Evolutionary conservation across 768 basidiomycete genomes (phyloP), one percentile per base, ranked within the genome.

Genomic region (Cubamyces lactineus): DNA sequence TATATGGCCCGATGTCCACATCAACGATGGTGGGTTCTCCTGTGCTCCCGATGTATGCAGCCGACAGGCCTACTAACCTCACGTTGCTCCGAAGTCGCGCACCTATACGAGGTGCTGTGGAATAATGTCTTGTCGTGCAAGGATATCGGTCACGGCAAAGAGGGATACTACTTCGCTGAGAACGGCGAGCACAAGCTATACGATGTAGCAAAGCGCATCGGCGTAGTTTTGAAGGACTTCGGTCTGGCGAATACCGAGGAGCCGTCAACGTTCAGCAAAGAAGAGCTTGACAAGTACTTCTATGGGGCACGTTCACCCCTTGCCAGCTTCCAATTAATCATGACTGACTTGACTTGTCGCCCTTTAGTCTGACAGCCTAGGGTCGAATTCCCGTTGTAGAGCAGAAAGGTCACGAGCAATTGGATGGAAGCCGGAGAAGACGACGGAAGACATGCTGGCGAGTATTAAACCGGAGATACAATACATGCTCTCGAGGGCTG

Each of bases 1-100:
- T 61, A 43, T 84, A 2, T 89, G 85, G 86, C 78, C 81, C 0
- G 76, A 84, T 61, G 81, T 87, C 19, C 77, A 84, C 59, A 77
- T 86, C 48, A 73, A 79, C 39, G 85, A 86, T 30, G 73, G 85
- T 84, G 59, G 53, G 77, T 57, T 57, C 16, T 39, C 26, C 16
- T 28, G 9, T 49, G 53, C n/a, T n/a, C 34, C 21, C n/a, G 30
- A 12, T 65, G 7, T 30, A 43, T 23, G 51, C 21, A n/a, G 49
- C 8, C 57, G 15, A 21, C 21, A 82, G 81, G 78, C 19, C 76
- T 75, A 13, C 34, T 34, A 11, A 34, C 34, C 5, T 34, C 9
- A 11, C 34, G 9, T 34, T 4, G 5, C 9, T 34, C 34, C 11
- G 5, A 6, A 34, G 34, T 34, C 5, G 34, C 9, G 9, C 71